These are phyloP conservation scores for Globisporangium middletonii DNA, from an alignment of 352 stramenopile genomes.

Conservation along the genomic window DNA sequence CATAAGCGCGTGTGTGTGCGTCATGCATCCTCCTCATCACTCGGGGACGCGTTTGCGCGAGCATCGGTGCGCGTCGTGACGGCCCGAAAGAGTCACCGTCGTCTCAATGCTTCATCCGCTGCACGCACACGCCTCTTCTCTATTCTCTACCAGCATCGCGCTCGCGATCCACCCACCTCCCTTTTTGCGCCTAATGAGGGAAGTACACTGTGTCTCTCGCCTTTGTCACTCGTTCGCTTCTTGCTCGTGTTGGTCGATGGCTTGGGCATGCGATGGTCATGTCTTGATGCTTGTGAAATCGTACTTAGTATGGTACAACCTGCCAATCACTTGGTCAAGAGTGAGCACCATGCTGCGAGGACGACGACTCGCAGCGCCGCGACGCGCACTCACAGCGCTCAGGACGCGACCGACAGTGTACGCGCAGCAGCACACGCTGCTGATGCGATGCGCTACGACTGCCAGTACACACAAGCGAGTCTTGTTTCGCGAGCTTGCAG, in stretches of 20 bases:
- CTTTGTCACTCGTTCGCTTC: background rate
- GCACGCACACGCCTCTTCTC: no score
- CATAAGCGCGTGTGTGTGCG: slow-evolving; percentile 1
- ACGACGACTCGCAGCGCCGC: no score
- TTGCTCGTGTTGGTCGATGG: background rate
- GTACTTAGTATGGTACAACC: no score
- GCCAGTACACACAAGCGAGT: background rate
- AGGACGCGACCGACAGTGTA: no score
- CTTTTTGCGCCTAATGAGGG: slow-evolving; percentile 7
- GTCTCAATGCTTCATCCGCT: no score
- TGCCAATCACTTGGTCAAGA: no score
- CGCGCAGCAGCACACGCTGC: background rate
- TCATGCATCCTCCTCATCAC: no score
- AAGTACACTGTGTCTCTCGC: slow-evolving; percentile 10
- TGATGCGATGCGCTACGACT: background rate
- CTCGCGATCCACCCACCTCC: slow-evolving; percentile 5
- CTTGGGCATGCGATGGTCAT: background rate
- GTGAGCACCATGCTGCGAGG: no score
- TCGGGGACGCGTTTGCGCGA: background rate
- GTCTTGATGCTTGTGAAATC: background rate
- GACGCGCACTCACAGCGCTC: no score
- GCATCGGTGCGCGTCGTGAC: no score
- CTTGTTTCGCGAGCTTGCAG: slow-evolving; percentile 34
- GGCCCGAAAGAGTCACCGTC: no score
- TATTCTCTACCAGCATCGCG: no score